phyloP scores from a whole-genome alignment of 306 rosid genomes.

The Dryas drummondii region DNA sequence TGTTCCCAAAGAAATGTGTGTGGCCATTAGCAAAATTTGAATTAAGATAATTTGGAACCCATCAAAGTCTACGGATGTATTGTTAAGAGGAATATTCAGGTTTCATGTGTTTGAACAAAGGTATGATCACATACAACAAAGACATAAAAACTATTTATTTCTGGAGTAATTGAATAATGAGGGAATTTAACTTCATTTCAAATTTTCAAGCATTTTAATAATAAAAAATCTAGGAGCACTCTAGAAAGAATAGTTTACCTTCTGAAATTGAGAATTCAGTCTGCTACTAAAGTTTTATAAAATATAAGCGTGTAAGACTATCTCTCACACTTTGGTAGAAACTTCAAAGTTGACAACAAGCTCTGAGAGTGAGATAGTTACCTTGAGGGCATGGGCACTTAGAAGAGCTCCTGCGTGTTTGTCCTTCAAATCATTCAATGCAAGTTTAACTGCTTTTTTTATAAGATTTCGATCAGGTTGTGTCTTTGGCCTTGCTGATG shows the following conservation, averaged over 20 bases:
- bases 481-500: conserved; percentile 44
- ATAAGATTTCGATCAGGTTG: conserved; percentile 53
- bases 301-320: background rate
- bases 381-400: conserved; percentile 82
- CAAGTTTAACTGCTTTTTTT: conserved; percentile 58
- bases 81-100: background rate
- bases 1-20: too few species aligned
- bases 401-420: conserved; percentile 68
- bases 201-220: background rate
- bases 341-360: background rate
- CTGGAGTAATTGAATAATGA: background rate
- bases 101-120: background rate
- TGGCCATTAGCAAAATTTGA: too few species aligned
- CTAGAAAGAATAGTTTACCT: conserved; percentile 1
- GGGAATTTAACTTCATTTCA: background rate
- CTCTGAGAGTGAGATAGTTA: conserved; percentile 22
- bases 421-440: conserved; percentile 81
- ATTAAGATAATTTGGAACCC: background rate
- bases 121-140: background rate
- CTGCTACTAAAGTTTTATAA: background rate
- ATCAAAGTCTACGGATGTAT: background rate
- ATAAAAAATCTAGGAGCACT: background rate
- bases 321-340: background rate
- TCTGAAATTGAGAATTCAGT: background rate
- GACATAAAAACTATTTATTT: background rate